Evolutionary conservation across 257 asterid genomes (phyloP).

Genomic region (Fraxinus quadrangulata): DNA sequence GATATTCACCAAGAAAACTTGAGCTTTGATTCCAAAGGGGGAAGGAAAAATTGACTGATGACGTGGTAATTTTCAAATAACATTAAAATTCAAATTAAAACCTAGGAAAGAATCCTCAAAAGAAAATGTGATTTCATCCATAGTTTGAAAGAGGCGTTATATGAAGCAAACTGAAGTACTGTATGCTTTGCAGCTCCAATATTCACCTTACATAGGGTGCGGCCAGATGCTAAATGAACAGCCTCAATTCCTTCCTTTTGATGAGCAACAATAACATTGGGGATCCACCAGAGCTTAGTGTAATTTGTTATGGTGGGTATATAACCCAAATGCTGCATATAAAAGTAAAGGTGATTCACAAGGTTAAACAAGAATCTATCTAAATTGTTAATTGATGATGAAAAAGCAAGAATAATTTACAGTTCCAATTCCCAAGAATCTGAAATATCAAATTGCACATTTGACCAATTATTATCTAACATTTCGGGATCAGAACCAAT

Average conservation of each 20-base stretch:
- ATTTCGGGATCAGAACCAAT: conserved; percentile 15
- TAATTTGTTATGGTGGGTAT: conserved; percentile 94
- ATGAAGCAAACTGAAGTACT: conserved; percentile 15
- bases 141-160: background rate
- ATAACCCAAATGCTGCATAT: conserved; percentile 70
- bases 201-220: conserved; percentile 89
- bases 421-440: conserved; percentile 9
- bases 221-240: conserved; percentile 94
- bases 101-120: conserved; percentile 14
- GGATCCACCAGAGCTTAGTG: conserved; percentile 99
- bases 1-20: background rate
- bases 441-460: conserved; percentile 1
- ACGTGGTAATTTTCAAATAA: background rate
- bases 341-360: conserved; percentile 22
- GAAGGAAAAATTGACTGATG: background rate
- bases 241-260: conserved; percentile 98
- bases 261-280: conserved; percentile 95
- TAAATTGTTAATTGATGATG: conserved; percentile 11
- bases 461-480: conserved; percentile 1
- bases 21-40: background rate
- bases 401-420: background rate
- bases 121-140: background rate
- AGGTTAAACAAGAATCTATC: conserved; percentile 7
- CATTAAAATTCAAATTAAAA: conserved; percentile 16
- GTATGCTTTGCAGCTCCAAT: conserved; percentile 21